A percentile compares a stretch with the other conserved stretches of the same genome.
phyloP scores from a whole-genome alignment of 139 green algal species.

The Pycnococcus provasolii region DNA sequence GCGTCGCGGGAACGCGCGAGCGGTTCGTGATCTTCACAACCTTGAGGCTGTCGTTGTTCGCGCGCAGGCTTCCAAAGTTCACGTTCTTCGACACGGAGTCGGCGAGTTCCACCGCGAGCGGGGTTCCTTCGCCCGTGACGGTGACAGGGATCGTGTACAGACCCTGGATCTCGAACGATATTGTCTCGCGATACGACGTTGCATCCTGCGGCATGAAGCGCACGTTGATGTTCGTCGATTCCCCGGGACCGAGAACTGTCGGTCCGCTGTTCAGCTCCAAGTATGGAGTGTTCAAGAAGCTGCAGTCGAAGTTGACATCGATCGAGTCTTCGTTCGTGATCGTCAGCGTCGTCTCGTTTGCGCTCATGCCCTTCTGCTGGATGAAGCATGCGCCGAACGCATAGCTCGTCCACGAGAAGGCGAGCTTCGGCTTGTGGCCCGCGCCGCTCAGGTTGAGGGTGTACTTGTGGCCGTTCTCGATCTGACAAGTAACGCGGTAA shows the following conservation, averaged over 20 bases:
- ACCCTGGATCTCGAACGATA: slow-evolving; percentile 60
- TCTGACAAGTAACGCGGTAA: slow-evolving; percentile 45
- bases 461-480: slow-evolving; percentile 56
- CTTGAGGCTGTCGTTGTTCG: slow-evolving; percentile 20
- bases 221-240: slow-evolving; percentile 38
- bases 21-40: slow-evolving; percentile 47
- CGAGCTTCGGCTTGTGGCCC: slow-evolving; percentile 56
- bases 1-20: slow-evolving; percentile 31
- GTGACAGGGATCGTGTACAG: slow-evolving; percentile 55
- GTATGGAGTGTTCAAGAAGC: slow-evolving; percentile 39
- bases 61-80: slow-evolving; percentile 44
- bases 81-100: slow-evolving; percentile 39
- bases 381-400: slow-evolving; percentile 58
- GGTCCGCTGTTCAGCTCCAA: slow-evolving; percentile 35
- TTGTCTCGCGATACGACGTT: slow-evolving; percentile 23
- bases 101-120: slow-evolving; percentile 46
- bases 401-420: slow-evolving; percentile 49
- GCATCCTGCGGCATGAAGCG: slow-evolving; percentile 42
- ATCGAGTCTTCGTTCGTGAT: slow-evolving; percentile 55
- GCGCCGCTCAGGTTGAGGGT: slow-evolving; percentile 42
- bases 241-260: slow-evolving; percentile 45
- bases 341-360: slow-evolving; percentile 27
- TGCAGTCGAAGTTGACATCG: slow-evolving; percentile 43
- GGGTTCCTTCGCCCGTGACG: slow-evolving; percentile 46
- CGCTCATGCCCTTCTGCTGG: slow-evolving; percentile 45